These are phyloP conservation scores for Hyaloperonospora arabidopsidis DNA, from an alignment of 352 stramenopile species.

Conservation along the genomic window DNA sequence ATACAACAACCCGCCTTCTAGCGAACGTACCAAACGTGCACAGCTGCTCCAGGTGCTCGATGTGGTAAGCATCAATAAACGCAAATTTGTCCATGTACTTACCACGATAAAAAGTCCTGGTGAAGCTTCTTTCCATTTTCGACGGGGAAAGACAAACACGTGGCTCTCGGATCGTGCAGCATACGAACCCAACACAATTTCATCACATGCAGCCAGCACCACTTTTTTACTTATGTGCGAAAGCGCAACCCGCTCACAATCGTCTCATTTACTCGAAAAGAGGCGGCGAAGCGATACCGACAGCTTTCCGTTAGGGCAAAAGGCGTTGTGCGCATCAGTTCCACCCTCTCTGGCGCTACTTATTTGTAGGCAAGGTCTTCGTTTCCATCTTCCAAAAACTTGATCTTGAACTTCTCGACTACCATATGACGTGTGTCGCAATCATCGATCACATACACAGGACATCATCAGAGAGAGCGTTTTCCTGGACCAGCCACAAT, in stretches of 20 bases:
- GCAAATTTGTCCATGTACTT: constrained; percentile 79
- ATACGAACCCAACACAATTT: constrained; percentile 84
- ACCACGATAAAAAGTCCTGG: constrained; percentile 82
- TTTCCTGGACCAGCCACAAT: constrained; percentile 34
- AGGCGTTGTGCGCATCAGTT: constrained; percentile 62
- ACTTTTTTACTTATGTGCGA: constrained; percentile 80
- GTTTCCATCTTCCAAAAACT: constrained; percentile 62
- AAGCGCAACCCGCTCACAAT: constrained; percentile 85
- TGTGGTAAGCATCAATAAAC: constrained; percentile 62
- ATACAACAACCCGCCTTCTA: neutral
- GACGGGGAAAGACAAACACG: constrained; percentile 77
- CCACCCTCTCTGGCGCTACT: constrained; percentile 56
- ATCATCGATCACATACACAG: constrained; percentile 29
- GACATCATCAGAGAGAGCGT: constrained; percentile 47
- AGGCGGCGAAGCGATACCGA: constrained; percentile 79
- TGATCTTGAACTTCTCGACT: constrained; percentile 80
- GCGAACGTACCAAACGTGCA: constrained; percentile 71
- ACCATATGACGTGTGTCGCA: constrained; percentile 64
- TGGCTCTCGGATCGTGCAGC: constrained; percentile 62
- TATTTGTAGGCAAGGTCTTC: constrained; percentile 65
- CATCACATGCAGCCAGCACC: constrained; percentile 58
- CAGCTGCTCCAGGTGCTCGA: constrained; percentile 61
- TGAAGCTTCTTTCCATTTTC: constrained; percentile 76
- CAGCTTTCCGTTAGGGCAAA: constrained; percentile 69
- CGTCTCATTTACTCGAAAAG: constrained; percentile 76